phyloP scores from a whole-genome alignment of 202 grass and related monocot genomes.

The Alloteropsis angusta region DNA sequence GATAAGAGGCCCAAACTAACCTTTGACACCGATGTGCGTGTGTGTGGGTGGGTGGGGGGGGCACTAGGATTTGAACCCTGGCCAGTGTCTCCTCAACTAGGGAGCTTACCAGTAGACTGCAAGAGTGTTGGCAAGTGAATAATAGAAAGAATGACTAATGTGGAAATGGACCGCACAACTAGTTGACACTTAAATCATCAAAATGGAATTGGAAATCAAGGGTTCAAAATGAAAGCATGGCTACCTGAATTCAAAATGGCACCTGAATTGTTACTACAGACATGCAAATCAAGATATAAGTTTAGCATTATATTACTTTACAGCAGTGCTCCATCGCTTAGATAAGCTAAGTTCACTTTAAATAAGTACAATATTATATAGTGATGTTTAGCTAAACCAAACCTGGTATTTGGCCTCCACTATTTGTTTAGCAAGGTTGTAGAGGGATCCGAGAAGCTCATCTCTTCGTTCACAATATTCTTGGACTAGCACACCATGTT shows the following conservation, averaged over 20 bases:
- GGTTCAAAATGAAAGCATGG: neutral
- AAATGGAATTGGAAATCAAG: slow-evolving; percentile 1
- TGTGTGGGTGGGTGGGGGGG: too few relatives aligned
- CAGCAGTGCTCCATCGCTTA: neutral
- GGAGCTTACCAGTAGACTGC: too few relatives aligned
- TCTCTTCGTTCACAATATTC: slow-evolving; percentile 85
- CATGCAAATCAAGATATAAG: slow-evolving; percentile 3
- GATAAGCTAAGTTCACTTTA: neutral
- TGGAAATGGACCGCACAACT: neutral
- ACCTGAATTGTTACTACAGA: slow-evolving; percentile 4
- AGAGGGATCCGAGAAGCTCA: slow-evolving; percentile 71
- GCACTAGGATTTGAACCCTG: too few relatives aligned
- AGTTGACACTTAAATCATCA: slow-evolving; percentile 8
- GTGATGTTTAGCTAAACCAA: slow-evolving; percentile 10
- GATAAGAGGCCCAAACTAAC: too few relatives aligned
- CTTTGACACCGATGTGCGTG: too few relatives aligned
- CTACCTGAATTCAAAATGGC: slow-evolving; percentile 7
- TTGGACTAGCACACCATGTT: slow-evolving; percentile 60
- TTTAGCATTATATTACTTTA: neutral
- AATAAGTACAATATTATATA: slow-evolving; percentile 6
- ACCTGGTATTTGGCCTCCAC: slow-evolving; percentile 78
- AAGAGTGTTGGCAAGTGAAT: neutral
- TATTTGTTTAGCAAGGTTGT: slow-evolving; percentile 80
- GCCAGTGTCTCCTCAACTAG: too few relatives aligned
- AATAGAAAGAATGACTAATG: slow-evolving; percentile 2